Evolutionary conservation across 2,329 filamentous ascomycete genomes (phyloP), one percentile per base, ranked within the genome.

Genomic region (Cladosporium velox): DNA sequence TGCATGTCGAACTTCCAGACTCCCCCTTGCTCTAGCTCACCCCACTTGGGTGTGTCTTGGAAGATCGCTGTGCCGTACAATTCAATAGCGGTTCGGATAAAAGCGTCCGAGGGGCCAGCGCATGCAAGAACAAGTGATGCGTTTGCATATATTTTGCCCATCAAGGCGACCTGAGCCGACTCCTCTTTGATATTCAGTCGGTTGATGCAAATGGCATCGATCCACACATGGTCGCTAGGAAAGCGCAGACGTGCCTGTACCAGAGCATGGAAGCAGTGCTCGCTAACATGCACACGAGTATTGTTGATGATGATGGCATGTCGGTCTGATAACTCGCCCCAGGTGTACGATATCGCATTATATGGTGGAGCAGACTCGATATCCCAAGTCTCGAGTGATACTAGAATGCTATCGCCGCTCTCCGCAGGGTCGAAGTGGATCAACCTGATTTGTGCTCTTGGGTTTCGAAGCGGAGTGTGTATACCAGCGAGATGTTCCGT

Each of bases 141-240:
- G 1, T 30, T 18, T 12, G 26, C 4, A 41, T 70, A 71, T 15
- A 71, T 70, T 3, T 59, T 35, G 11, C 41, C 52, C 69, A 71
- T 70, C 21, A 69, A 26, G 34, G 44, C 49, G n/a, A 70, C 70
- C 38, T 70, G 69, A 1, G 52, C 38, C 21, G 35, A 62, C 24
- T 66, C 61, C 38, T 71, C 70, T 6, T 34, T n/a, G 15, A 34
- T n/a, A 35, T 69, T 52, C 7, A 58, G 7, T 41, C 67, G 69
- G 24, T 70, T 60, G 58, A 70, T 70, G 51, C 66, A 70, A 2
- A 70, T 44, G 3, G 69, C 67, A 49, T 71, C 70, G 38, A 70
- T 70, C 69, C 69, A 71, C 2, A 30, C 35, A 24, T 34, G n/a
- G 8, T n/a, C 7, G 5, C 11, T 3, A 10, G 52, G 30, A 10